Base-by-base conservation (phyloP, 805 yeast species). In the Tetrapisispora namnaoensis region DNA sequence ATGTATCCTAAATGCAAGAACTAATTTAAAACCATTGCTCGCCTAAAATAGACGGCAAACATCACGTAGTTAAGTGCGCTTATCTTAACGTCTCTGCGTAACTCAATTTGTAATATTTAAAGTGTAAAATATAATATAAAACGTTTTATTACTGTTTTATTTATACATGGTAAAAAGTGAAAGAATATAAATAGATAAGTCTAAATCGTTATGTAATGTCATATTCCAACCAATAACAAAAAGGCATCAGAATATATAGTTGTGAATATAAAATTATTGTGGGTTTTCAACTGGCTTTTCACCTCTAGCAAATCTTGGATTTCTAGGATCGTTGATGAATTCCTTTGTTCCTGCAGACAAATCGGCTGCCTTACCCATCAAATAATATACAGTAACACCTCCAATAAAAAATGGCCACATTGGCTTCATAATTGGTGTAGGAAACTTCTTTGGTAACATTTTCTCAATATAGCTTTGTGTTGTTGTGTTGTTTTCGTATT, bases 301-400 rank as follows among this genome's bases (percentile, higher is more conserved):
- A 63, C 79, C 80, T 59, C 71, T 71, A 56, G 75, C 74, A 68
- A 86, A 85, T 75, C 95, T 83, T 71, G 96, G 96, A 77, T 88
- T 88, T 78, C 95, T 86, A 75, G 96, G 96, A 73, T 88, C 96
- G 70, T 88, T 87, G 72, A 82, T 80, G 76, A 82, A 88, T 73
- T 86, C 95, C 54, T 76, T 77, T 49, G 91, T 75, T 76, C 81
- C 75, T 70, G 80, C 74, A 60, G 86, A 77, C 53, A 83, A 83
- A 53, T 68, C 70, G 54, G 88, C 81, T 47, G 79, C 83, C 73
- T 82, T 80, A 69, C 79, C 76, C 62, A 86, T 74, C 58, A 81
- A 75, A 73, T 73, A 83, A 76, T 79, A 83, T 59, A 91, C 79
- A 58, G 79, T 65, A 58, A 73, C 83, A 75, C 91, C 89, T 66